Percentiles rank a stretch among this genome's conserved stretches.
phyloP scores from a whole-genome alignment of 805 yeast species.

The Candida gorgasii region DNA sequence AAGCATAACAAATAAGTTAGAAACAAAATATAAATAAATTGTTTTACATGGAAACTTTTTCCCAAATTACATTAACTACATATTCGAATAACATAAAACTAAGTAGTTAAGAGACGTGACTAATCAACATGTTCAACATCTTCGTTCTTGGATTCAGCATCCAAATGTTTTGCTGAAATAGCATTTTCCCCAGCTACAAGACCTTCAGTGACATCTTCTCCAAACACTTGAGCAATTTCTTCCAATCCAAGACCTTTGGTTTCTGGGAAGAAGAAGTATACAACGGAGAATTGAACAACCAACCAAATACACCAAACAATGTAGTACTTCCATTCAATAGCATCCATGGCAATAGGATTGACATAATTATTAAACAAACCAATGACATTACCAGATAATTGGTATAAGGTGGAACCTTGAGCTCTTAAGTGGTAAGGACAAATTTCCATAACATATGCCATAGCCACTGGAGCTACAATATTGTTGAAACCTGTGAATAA shows the following conservation, averaged over 20 bases:
- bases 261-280: constrained; percentile 39
- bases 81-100: neutral
- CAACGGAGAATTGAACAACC: constrained; percentile 28
- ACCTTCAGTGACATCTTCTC: constrained; percentile 22
- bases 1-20: neutral
- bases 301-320: constrained; percentile 36
- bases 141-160: constrained; percentile 19
- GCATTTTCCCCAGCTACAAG: constrained; percentile 10
- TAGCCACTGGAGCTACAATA: constrained; percentile 45
- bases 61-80: neutral
- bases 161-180: constrained; percentile 32
- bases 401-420: constrained; percentile 31
- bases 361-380: constrained; percentile 29
- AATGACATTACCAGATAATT: constrained; percentile 18
- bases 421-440: constrained; percentile 40
- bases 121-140: neutral
- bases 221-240: constrained; percentile 43
- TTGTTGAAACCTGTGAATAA: constrained; percentile 22
- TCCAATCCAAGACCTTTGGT: constrained; percentile 46
- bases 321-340: constrained; percentile 45
- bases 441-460: constrained; percentile 45
- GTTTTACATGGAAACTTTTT: neutral
- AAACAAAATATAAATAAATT: no score
- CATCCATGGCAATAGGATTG: constrained; percentile 40
- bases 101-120: neutral